Conservation (phyloP, 1,139 yeast species). For the Sugiyamaella sp. region DNA sequence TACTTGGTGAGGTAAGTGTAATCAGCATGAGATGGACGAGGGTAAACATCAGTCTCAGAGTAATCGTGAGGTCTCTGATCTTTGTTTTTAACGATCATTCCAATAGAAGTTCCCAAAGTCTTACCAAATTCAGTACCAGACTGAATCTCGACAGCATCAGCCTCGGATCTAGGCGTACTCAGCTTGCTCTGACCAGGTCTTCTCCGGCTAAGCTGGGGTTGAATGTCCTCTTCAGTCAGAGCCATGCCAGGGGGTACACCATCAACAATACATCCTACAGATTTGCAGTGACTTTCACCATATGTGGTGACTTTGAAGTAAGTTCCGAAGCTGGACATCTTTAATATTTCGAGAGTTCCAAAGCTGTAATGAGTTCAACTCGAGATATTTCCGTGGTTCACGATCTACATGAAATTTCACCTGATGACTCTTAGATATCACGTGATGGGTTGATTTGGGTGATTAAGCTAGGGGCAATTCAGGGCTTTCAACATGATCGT, state of each 20-base stretch:
- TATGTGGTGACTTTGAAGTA: conserved; percentile 82
- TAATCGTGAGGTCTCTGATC: conserved; percentile 98
- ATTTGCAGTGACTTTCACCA: conserved; percentile 97
- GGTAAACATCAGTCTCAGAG: conserved; percentile 90
- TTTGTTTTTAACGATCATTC: conserved; percentile 87
- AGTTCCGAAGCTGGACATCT: conserved; percentile 68
- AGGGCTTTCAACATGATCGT: too few species aligned
- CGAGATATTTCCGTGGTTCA: background rate
- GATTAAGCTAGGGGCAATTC: too few species aligned
- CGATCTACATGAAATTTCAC: conserved; percentile 13
- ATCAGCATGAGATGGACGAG: conserved; percentile 98
- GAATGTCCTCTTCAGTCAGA: conserved; percentile 82
- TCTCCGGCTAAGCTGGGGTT: conserved; percentile 93
- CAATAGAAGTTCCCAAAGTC: conserved; percentile 94
- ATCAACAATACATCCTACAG: conserved; percentile 98
- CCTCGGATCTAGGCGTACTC: conserved; percentile 93
- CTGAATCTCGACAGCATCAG: conserved; percentile 89
- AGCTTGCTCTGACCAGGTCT: conserved; percentile 96
- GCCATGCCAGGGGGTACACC: conserved; percentile 97
- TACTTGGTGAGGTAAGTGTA: conserved; percentile 89
- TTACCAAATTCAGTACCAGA: conserved; percentile 91
- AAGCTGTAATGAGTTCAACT: background rate
- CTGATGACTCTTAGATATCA: conserved; percentile 7
- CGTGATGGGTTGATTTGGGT: too few species aligned
- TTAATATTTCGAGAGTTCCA: background rate